Percentiles rank a stretch among this genome's conserved stretches.
These are phyloP conservation scores for Fusarium decemcellulare DNA, from an alignment of 2,329 filamentous ascomycete species.

Conservation along the genomic window DNA sequence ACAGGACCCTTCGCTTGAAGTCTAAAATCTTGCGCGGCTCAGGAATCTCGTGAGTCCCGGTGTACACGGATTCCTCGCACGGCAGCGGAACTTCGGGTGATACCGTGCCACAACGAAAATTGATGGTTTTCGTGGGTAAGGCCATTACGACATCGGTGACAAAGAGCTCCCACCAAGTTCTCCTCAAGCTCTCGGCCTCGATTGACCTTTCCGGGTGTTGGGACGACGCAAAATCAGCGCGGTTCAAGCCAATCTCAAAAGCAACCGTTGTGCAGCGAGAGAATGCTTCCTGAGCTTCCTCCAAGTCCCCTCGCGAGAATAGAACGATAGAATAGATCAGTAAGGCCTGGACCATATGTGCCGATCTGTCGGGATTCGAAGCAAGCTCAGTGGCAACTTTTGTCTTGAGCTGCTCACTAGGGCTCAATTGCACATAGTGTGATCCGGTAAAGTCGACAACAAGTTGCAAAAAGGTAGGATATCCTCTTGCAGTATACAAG, in stretches of 20 bases:
- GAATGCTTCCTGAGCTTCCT: slow-evolving; percentile 17
- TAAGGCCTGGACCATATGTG: slow-evolving; percentile 32
- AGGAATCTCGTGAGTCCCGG: slow-evolving; percentile 11
- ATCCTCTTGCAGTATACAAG: slow-evolving; percentile 24
- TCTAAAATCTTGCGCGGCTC: slow-evolving; percentile 32
- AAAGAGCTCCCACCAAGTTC: slow-evolving; percentile 45
- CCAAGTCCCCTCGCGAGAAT: slow-evolving; percentile 24
- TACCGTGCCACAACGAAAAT: slow-evolving; percentile 29
- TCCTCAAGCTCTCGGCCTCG: slow-evolving; percentile 39
- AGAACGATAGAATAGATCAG: slow-evolving; percentile 25
- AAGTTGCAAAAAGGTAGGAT: slow-evolving; percentile 24
- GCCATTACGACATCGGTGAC: slow-evolving; percentile 41
- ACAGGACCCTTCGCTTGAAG: slow-evolving; percentile 30
- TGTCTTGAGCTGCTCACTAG: slow-evolving; percentile 18
- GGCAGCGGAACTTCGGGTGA: slow-evolving; percentile 34
- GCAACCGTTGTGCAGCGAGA: slow-evolving; percentile 29
- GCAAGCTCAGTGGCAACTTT: slow-evolving; percentile 25
- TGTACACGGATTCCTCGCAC: slow-evolving; percentile 38
- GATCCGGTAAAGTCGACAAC: slow-evolving; percentile 42
- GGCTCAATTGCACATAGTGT: slow-evolving; percentile 28
- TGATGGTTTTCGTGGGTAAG: slow-evolving; percentile 21
- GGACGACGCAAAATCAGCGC: slow-evolving; percentile 24
- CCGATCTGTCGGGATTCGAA: slow-evolving; percentile 12
- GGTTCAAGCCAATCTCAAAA: slow-evolving; percentile 39
- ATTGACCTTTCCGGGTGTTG: slow-evolving; percentile 24